Evolutionary conservation across 2,329 filamentous ascomycete species (phyloP).

Genomic region (Nigrospora oryzae): DNA sequence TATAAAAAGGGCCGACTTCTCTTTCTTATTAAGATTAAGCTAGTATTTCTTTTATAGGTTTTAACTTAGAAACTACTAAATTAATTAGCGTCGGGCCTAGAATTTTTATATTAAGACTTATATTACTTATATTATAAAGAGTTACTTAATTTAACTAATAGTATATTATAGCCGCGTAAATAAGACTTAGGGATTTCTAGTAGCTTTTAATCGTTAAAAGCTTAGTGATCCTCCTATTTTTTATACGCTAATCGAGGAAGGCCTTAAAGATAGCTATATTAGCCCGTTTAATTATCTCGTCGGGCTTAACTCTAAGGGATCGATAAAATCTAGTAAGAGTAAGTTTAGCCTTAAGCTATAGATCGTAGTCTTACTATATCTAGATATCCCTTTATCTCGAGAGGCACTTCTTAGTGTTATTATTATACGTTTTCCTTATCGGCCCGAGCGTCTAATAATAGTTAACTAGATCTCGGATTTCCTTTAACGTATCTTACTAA

Average conservation of each 20-base stretch:
- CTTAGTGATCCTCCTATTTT: constrained; percentile 13
- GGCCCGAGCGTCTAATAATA: too few relatives aligned
- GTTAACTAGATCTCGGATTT: too few relatives aligned
- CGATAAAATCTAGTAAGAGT: too few relatives aligned
- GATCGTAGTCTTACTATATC: too few relatives aligned
- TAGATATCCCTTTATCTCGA: too few relatives aligned
- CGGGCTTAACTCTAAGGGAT: too few relatives aligned
- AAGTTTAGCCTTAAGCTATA: too few relatives aligned
- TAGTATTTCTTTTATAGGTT: constrained; percentile 5
- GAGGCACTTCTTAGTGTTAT: too few relatives aligned
- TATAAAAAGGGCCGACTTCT: constrained; percentile 12
- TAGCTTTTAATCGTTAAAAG: constrained; percentile 8
- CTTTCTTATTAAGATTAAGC: constrained; percentile 12
- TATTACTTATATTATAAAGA: constrained; percentile 11
- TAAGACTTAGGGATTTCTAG: constrained; percentile 12
- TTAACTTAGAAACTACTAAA: constrained; percentile 10
- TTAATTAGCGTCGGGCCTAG: constrained; percentile 3
- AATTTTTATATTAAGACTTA: constrained; percentile 2
- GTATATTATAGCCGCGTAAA: constrained; percentile 7
- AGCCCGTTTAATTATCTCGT: too few relatives aligned
- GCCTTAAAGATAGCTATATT: constrained; percentile 11
- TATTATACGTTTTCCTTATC: too few relatives aligned
- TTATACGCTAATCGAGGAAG: constrained; percentile 10
- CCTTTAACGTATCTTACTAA: too few relatives aligned
- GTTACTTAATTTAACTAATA: constrained; percentile 7